Conservation (phyloP, 441 rosid genomes). For the Capsella rubella region DNA sequence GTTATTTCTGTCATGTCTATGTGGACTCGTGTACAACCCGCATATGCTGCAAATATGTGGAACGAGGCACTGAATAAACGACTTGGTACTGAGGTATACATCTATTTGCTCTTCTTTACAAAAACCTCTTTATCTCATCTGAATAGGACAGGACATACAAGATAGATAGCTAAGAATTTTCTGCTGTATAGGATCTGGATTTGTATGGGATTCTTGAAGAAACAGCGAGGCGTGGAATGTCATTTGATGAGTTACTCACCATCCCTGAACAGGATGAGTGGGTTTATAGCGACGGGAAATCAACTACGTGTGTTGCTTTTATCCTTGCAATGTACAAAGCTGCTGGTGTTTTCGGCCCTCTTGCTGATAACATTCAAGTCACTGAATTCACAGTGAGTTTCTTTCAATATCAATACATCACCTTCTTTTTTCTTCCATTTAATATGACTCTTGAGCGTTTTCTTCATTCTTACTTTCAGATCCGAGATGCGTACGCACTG, state of each 20-base stretch:
- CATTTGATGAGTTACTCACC: constrained; percentile 84
- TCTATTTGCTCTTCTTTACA: neutral
- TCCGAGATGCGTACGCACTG: constrained; percentile 87
- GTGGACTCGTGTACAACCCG: constrained; percentile 96
- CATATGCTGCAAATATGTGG: constrained; percentile 99
- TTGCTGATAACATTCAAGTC: constrained; percentile 79
- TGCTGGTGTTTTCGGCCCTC: constrained; percentile 80
- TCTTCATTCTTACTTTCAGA: constrained; percentile 45
- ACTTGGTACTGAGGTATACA: constrained; percentile 81
- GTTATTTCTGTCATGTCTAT: constrained; percentile 98
- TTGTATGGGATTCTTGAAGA: constrained; percentile 75
- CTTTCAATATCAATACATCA: constrained; percentile 1
- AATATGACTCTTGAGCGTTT: constrained; percentile 7
- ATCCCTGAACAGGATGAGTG: constrained; percentile 95
- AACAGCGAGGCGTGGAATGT: constrained; percentile 75
- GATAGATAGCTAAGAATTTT: neutral
- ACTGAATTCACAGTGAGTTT: constrained; percentile 89
- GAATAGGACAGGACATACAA: neutral
- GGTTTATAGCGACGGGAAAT: constrained; percentile 94
- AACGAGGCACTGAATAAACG: constrained; percentile 96
- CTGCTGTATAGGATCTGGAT: constrained; percentile 65
- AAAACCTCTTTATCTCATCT: neutral
- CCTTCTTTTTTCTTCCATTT: neutral
- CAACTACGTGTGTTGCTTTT: constrained; percentile 92
- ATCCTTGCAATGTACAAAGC: constrained; percentile 93